Evolutionary conservation across 495 filamentous ascomycete species (phyloP).

Genomic region (Barbatosphaeria neglecta): DNA sequence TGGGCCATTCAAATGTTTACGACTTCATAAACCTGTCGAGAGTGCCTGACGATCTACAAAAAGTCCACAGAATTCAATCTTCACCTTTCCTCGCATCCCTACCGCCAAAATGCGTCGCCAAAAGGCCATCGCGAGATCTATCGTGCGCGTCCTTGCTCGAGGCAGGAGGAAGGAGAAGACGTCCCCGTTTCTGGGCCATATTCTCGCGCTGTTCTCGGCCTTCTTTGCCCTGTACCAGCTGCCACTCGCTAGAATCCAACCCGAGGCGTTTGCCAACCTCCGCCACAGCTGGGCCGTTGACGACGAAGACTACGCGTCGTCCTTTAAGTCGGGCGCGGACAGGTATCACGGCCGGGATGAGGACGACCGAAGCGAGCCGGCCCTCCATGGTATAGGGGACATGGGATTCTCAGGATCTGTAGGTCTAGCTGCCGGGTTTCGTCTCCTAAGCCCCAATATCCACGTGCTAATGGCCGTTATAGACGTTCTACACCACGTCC

Average conservation of each 20-base stretch:
- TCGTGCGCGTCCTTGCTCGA: constrained; percentile 13
- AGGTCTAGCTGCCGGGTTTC: background rate
- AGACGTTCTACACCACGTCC: constrained; percentile 55
- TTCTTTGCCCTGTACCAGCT: constrained; percentile 29
- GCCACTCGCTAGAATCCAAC: constrained; percentile 20
- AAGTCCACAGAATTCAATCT: background rate
- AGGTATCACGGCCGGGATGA: too few relatives aligned
- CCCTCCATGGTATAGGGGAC: constrained; percentile 20
- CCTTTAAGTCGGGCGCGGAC: constrained; percentile 10
- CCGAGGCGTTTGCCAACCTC: constrained; percentile 23
- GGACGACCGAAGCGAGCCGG: background rate
- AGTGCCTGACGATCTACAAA: background rate
- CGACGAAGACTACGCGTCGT: constrained; percentile 13
- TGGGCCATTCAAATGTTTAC: background rate
- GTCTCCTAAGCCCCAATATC: background rate
- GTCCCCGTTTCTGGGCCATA: constrained; percentile 6
- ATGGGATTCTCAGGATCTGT: constrained; percentile 25
- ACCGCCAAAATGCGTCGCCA: constrained; percentile 12
- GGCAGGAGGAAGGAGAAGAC: constrained; percentile 6
- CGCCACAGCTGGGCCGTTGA: constrained; percentile 16
- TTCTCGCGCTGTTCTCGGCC: constrained; percentile 17
- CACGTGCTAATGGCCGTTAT: background rate
- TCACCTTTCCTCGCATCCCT: too few relatives aligned
- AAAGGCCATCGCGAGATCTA: constrained; percentile 22
- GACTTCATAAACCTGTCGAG: background rate